These are phyloP conservation scores for Monilinia fructigena DNA, from an alignment of 2,329 filamentous ascomycete genomes.

Conservation along the genomic window DNA sequence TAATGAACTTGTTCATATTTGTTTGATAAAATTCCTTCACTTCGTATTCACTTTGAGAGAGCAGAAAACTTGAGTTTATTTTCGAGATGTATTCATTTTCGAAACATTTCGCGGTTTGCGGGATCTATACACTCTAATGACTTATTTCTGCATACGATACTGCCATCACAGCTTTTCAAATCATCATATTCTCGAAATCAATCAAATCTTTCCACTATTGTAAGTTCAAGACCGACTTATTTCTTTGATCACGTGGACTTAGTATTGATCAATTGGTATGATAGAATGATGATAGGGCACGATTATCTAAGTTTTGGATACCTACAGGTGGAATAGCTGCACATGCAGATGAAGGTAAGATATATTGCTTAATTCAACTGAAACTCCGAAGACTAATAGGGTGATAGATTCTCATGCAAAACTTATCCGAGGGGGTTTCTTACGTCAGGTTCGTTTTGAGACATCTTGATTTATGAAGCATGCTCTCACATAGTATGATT, in stretches of 20 bases:
- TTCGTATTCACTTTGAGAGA: background rate
- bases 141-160: background rate
- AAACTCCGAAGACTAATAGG: conserved; percentile 6
- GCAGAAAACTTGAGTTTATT: background rate
- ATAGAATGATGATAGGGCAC: conserved; percentile 55
- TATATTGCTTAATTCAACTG: too few relatives aligned
- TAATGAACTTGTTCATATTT: conserved; percentile 2
- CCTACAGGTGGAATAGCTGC: conserved; percentile 69
- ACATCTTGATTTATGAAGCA: background rate
- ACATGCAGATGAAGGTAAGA: conserved; percentile 53
- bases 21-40: background rate
- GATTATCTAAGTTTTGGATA: conserved; percentile 75
- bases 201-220: background rate
- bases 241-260: background rate
- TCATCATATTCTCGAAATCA: conserved; percentile 3
- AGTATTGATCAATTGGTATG: conserved; percentile 36
- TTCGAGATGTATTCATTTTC: conserved; percentile 1
- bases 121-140: background rate
- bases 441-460: conserved; percentile 61
- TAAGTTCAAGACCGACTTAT: background rate
- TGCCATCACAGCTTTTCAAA: background rate
- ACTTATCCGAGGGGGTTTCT: conserved; percentile 68
- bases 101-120: conserved; percentile 1
- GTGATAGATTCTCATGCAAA: conserved; percentile 62
- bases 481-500: conserved; percentile 18